Evolutionary conservation across 176 grass and related monocot genomes (phyloP).

Genomic region (Oryza meridionalis): DNA sequence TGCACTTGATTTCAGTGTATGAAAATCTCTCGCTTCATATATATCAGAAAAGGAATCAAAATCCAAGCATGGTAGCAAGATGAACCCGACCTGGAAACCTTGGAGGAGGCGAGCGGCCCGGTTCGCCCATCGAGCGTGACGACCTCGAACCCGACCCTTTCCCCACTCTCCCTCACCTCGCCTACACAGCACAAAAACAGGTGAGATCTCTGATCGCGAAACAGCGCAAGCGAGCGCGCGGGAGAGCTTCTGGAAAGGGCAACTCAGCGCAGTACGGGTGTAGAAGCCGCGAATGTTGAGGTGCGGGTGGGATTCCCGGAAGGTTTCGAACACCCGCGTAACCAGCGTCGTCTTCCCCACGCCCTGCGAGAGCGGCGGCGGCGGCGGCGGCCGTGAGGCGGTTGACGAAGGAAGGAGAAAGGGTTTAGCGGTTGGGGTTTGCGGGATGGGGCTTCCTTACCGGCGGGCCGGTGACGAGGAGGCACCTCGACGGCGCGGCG

Average conservation of each 20-base stretch:
- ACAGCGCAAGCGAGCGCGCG: not conserved
- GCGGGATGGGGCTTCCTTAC: constrained; percentile 40
- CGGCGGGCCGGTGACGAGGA: constrained; percentile 82
- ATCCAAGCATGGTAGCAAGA: not conserved
- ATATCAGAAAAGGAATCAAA: constrained; percentile 12
- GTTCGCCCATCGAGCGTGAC: constrained; percentile 70
- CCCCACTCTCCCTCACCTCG: constrained; percentile 70
- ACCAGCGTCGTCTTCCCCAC: constrained; percentile 93
- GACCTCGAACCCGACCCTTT: constrained; percentile 87
- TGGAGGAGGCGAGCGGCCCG: constrained; percentile 70
- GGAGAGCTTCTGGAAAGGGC: not conserved
- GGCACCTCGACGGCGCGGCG: constrained; percentile 59
- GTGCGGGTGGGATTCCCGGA: constrained; percentile 58
- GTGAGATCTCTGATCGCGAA: constrained; percentile 33
- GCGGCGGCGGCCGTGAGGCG: constrained; percentile 12
- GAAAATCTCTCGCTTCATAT: not conserved
- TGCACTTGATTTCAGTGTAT: not conserved
- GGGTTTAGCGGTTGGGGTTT: not conserved
- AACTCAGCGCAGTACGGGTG: constrained; percentile 58
- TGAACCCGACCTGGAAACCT: constrained; percentile 58
- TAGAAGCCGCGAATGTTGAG: constrained; percentile 82
- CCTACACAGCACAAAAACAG: constrained; percentile 41
- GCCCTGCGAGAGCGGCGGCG: constrained; percentile 43
- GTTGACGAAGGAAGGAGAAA: not conserved
- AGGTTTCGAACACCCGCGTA: constrained; percentile 66